Evolutionary conservation across 345 rosid genomes (phyloP).

Genomic region (Gossypium rotundifolium): DNA sequence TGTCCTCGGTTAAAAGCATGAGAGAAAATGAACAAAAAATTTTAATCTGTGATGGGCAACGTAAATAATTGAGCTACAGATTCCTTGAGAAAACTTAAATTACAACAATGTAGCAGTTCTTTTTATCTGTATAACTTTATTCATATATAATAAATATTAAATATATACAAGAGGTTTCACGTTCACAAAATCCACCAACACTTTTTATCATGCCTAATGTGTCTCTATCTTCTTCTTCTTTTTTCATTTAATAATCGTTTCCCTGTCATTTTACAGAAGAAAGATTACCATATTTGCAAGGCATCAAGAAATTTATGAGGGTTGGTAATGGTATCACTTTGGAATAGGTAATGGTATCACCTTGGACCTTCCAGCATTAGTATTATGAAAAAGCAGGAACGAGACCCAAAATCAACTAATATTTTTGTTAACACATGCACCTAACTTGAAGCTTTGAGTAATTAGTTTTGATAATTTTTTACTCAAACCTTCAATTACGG

Average conservation of each 20-base stretch:
- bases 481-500: conserved; percentile 4
- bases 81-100: not conserved
- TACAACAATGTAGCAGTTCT: not conserved
- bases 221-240: not conserved
- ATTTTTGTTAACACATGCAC: conserved; percentile 1
- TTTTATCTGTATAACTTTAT: not conserved
- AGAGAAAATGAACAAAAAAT: not conserved
- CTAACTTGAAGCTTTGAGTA: not conserved
- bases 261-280: not conserved
- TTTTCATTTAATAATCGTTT: not conserved
- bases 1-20: not conserved
- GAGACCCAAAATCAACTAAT: conserved; percentile 4
- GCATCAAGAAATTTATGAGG: not conserved
- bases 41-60: not conserved
- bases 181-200: not conserved
- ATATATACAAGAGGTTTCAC: conserved; percentile 1
- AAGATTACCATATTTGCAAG: not conserved
- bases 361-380: conserved; percentile 23
- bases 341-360: conserved; percentile 20
- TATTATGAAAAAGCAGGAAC: conserved; percentile 6
- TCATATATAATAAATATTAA: not conserved
- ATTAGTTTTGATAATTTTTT: not conserved
- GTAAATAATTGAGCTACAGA: not conserved
- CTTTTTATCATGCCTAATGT: conserved; percentile 3
- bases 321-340: conserved; percentile 22